Evolutionary conservation across 2,329 filamentous ascomycete genomes (phyloP).

Genomic region (Septoria linicola): DNA sequence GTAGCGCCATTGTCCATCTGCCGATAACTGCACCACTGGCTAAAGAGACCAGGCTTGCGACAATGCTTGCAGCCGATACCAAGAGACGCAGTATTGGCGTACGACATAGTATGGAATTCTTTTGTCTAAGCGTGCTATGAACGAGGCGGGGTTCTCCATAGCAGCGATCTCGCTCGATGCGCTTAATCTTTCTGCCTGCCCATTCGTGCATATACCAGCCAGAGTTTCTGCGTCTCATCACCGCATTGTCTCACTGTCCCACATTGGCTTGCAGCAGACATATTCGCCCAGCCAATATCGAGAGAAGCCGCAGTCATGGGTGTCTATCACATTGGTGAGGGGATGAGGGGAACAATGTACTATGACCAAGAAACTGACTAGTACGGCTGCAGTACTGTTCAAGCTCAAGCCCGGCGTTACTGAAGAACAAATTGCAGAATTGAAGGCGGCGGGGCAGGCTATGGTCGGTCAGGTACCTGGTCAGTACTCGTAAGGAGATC

Average conservation of each 20-base stretch:
- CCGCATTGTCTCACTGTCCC: background rate
- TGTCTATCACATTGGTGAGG: conserved; percentile 4
- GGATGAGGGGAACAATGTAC: too few species aligned
- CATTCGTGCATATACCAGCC: too few species aligned
- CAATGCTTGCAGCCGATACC: background rate
- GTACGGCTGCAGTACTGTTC: conserved; percentile 26
- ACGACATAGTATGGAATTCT: too few species aligned
- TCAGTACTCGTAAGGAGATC: background rate
- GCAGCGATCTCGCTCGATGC: too few species aligned
- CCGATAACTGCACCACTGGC: background rate
- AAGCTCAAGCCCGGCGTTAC: conserved; percentile 26
- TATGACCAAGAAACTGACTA: too few species aligned
- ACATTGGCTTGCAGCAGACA: background rate
- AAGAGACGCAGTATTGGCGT: background rate
- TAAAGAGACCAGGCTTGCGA: background rate
- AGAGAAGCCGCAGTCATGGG: background rate
- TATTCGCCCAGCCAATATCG: background rate
- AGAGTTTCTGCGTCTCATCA: too few species aligned
- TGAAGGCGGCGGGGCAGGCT: conserved; percentile 22
- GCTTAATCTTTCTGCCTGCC: too few species aligned
- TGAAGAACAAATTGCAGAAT: conserved; percentile 21
- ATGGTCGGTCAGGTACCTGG: conserved; percentile 29
- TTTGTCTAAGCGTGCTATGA: too few species aligned
- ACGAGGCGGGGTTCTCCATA: too few species aligned
- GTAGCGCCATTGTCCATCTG: conserved; percentile 7